Base-by-base conservation (phyloP, 495 filamentous ascomycete species). In the Penicillium fimorum region DNA sequence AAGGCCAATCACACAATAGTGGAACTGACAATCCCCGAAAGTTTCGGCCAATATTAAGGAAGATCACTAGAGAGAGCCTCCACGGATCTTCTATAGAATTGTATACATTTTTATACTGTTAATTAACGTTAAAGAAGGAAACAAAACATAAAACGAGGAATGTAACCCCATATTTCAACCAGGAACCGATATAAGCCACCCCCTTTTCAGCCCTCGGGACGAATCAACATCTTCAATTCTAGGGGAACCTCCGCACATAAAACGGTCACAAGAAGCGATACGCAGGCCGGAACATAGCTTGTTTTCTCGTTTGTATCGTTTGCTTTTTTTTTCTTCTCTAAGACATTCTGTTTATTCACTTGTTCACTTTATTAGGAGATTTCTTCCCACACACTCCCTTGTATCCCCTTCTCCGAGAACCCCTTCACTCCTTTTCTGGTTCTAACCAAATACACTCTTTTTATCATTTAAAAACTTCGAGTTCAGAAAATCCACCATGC, bases 391-490 rank as follows among this genome's bases (percentile, higher is more conserved):
- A n/a, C n/a, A 35, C 17, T 53, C 50, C 40, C 13, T 50, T 40
- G 8, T 38, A 52, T 32, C 30, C 24, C 24, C 41, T 18, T 41
- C 50, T 18, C 13, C n/a, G 13, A 47, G 13, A 13, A 49, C 17
- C 50, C 50, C 25, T 43, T 32, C 37, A 13, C 25, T 43, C 50
- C 3, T 42, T 41, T 25, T 24, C 35, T 24, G n/a, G 22, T 30
- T 27, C 42, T 38, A n/a, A n/a, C 3, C 33, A 37, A 46, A 29
- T 29, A 53, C 50, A 53, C 30, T 53, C 52, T 37, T 38, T 54
- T 37, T 22, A 22, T 22, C 2, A 1, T 22, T 2, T 22, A 22
- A 49, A 18, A 20, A 50, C 11, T 15, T 15, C 17, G n/a, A 29
- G 8, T 17, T 8, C 1, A 46, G 9, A 9, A 41, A 42, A 38